Percentiles rank a stretch among this genome's conserved stretches.
These are phyloP conservation scores for Nicotiana tomentosiformis DNA, from an alignment of 257 asterid species.

Conservation along the genomic window DNA sequence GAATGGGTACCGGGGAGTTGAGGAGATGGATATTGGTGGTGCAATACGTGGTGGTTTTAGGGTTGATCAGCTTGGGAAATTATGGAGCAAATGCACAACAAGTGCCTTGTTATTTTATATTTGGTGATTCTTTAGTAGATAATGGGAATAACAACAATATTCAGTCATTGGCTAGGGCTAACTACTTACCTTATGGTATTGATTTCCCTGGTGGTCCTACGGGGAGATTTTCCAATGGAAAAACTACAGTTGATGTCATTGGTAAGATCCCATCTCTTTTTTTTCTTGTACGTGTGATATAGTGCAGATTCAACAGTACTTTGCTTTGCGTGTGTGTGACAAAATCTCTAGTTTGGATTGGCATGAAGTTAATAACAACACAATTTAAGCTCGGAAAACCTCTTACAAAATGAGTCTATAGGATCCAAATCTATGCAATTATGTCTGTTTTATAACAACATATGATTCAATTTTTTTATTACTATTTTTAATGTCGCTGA, in stretches of 20 bases:
- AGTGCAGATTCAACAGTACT: not conserved
- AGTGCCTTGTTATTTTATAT: constrained; percentile 28
- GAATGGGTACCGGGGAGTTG: not conserved
- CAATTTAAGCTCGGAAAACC: not conserved
- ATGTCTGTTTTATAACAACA: not conserved
- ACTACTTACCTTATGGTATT: constrained; percentile 32
- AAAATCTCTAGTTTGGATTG: not conserved
- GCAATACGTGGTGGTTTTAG: constrained; percentile 3
- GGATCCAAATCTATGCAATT: not conserved
- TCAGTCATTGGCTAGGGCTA: constrained; percentile 19
- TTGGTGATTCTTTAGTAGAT: constrained; percentile 32
- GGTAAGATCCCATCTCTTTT: constrained; percentile 4
- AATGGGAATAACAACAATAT: constrained; percentile 33
- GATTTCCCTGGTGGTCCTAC: constrained; percentile 30
- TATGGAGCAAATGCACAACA: constrained; percentile 5
- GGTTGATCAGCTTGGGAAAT: not conserved
- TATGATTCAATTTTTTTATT: not conserved
- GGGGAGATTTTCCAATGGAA: constrained; percentile 33
- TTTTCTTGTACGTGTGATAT: not conserved
- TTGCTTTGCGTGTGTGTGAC: not conserved
- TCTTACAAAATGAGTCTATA: not conserved
- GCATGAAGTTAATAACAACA: not conserved
- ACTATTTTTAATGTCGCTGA: not conserved
- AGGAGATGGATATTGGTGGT: not conserved
- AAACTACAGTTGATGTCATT: constrained; percentile 20